Evolutionary conservation across 371 early-diverging fungal species (phyloP).

Genomic region (Haplosporangium sp.): DNA sequence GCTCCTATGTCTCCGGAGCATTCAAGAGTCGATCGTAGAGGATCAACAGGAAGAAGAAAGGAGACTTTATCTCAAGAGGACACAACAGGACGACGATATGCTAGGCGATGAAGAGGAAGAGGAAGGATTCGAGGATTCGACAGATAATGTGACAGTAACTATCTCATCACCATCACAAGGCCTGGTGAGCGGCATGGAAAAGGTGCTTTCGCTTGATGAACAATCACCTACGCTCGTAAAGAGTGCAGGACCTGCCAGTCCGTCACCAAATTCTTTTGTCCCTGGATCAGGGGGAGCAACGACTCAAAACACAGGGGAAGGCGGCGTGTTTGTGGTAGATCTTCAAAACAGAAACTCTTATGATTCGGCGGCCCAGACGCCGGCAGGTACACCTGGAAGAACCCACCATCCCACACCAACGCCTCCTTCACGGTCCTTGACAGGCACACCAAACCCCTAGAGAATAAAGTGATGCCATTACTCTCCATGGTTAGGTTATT

Average conservation of each 20-base stretch:
- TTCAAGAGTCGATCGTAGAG: slow-evolving; percentile 49
- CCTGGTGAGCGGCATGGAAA: slow-evolving; percentile 7
- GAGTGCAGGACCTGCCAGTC: slow-evolving; percentile 18
- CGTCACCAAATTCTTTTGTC: slow-evolving; percentile 6
- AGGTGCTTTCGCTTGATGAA: slow-evolving; percentile 8
- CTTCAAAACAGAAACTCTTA: slow-evolving; percentile 13
- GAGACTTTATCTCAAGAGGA: slow-evolving; percentile 24
- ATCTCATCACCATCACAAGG: not conserved
- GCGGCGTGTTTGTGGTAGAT: slow-evolving; percentile 19
- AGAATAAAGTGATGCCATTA: too few relatives aligned
- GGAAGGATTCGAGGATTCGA: slow-evolving; percentile 20
- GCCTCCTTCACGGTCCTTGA: slow-evolving; percentile 32
- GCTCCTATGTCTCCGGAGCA: slow-evolving; percentile 24
- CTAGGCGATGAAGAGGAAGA: slow-evolving; percentile 31
- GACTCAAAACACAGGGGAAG: not conserved
- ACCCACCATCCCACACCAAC: slow-evolving; percentile 25
- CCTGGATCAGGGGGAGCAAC: not conserved
- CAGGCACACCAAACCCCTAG: slow-evolving; percentile 35
- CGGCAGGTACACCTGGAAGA: slow-evolving; percentile 19
- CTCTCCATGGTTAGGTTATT: too few relatives aligned
- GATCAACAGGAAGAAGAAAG: slow-evolving; percentile 42
- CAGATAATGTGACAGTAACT: slow-evolving; percentile 10
- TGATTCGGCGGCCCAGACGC: slow-evolving; percentile 3
- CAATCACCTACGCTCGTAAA: not conserved
- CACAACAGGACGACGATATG: slow-evolving; percentile 28